Evolutionary conservation across 1,139 yeast species (phyloP).

Genomic region (Cylindricascospora bacillispora): DNA sequence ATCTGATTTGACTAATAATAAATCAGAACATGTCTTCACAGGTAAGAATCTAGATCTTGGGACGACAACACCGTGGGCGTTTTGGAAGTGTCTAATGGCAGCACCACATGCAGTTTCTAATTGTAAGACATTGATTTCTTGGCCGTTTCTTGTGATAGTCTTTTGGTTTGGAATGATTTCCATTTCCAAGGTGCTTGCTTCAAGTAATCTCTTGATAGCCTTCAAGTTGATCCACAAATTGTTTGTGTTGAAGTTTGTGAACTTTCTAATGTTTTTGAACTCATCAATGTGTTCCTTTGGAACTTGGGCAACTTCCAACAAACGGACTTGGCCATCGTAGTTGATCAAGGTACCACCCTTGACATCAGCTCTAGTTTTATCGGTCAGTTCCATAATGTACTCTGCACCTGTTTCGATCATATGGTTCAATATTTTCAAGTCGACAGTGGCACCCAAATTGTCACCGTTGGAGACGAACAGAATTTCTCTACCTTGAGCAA

Average conservation of each 20-base stretch:
- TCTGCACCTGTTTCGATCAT: constrained; percentile 88
- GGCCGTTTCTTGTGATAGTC: constrained; percentile 60
- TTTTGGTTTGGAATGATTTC: constrained; percentile 95
- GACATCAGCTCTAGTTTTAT: constrained; percentile 97
- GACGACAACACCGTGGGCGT: constrained; percentile 96
- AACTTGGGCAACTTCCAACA: constrained; percentile 95
- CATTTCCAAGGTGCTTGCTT: constrained; percentile 67
- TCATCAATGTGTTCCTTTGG: constrained; percentile 98
- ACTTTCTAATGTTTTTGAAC: constrained; percentile 93
- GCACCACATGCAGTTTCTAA: constrained; percentile 99
- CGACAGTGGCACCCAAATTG: constrained; percentile 96
- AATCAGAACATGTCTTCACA: constrained; percentile 92
- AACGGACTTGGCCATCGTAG: constrained; percentile 88
- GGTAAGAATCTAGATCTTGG: constrained; percentile 98
- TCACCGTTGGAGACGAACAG: constrained; percentile 96
- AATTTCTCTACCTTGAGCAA: constrained; percentile 89
- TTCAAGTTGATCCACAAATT: constrained; percentile 94
- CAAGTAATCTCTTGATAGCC: constrained; percentile 88
- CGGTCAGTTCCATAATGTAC: constrained; percentile 96
- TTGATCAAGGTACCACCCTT: constrained; percentile 98
- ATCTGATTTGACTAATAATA: constrained; percentile 92
- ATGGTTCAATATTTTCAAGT: constrained; percentile 78
- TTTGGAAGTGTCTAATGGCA: constrained; percentile 88
- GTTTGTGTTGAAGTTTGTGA: constrained; percentile 95
- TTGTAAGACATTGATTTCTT: constrained; percentile 79